These are phyloP conservation scores for Pleurotus djamor DNA, from an alignment of 768 basidiomycete genomes.

Conservation along the genomic window DNA sequence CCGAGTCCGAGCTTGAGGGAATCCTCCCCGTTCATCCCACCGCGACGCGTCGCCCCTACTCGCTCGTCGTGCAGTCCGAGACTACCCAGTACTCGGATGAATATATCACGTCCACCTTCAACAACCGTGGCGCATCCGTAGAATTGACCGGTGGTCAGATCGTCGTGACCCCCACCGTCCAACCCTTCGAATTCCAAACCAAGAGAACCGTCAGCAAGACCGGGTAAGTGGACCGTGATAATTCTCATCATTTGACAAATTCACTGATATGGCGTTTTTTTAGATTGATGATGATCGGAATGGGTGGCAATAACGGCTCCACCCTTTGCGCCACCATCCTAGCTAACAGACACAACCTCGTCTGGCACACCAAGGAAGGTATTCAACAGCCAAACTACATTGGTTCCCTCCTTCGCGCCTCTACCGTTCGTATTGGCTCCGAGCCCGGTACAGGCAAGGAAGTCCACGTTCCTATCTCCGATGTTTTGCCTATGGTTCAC, in stretches of 20 bases:
- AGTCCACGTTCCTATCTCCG: constrained; percentile 87
- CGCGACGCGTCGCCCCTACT: constrained; percentile 71
- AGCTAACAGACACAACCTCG: constrained; percentile 93
- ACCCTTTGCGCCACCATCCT: constrained; percentile 93
- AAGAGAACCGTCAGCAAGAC: constrained; percentile 83
- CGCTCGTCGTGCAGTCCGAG: constrained; percentile 79
- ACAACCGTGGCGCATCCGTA: constrained; percentile 77
- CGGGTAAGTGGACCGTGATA: constrained; percentile 58
- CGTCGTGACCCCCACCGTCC: constrained; percentile 74
- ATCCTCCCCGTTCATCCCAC: constrained; percentile 80
- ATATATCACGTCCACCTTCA: constrained; percentile 79
- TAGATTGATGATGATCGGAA: constrained; percentile 95
- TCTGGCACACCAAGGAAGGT: constrained; percentile 93
- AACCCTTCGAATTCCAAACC: constrained; percentile 91
- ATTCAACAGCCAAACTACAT: constrained; percentile 96
- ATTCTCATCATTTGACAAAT: constrained; percentile 10
- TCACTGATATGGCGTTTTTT: constrained; percentile 5
- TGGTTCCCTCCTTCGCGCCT: constrained; percentile 93
- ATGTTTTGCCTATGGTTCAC: constrained; percentile 96
- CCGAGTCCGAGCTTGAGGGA: constrained; percentile 69
- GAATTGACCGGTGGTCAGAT: constrained; percentile 71
- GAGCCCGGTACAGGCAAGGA: constrained; percentile 84
- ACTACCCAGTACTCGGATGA: constrained; percentile 81
- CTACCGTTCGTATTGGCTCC: constrained; percentile 88
- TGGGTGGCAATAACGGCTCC: constrained; percentile 97